These are phyloP conservation scores for Laburnicola sp. DNA, from an alignment of 2,329 filamentous ascomycete species.

Conservation along the genomic window DNA sequence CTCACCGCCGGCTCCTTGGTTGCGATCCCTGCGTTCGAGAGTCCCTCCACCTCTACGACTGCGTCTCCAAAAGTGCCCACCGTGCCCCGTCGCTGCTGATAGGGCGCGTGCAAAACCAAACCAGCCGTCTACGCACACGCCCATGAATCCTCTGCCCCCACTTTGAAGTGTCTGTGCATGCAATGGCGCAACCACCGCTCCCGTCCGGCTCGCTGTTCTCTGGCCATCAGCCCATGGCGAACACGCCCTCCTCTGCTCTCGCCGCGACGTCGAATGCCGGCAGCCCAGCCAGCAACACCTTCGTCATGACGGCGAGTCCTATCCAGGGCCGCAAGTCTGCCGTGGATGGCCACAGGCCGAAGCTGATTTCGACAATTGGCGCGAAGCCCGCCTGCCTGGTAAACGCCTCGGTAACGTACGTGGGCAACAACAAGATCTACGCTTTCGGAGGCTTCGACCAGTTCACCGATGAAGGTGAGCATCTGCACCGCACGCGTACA, in stretches of 20 bases:
- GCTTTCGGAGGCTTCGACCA: conserved; percentile 98
- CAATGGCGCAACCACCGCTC: conserved; percentile 37
- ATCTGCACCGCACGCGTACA: neutral
- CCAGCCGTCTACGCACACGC: neutral
- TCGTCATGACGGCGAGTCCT: conserved; percentile 82
- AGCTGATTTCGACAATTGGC: conserved; percentile 66
- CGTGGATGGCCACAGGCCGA: conserved; percentile 78
- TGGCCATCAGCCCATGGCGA: conserved; percentile 21
- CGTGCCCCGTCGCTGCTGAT: conserved; percentile 2
- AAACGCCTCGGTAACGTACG: conserved; percentile 98
- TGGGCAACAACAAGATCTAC: conserved; percentile 95
- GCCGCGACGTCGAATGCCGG: conserved; percentile 53
- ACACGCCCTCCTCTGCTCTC: conserved; percentile 48
- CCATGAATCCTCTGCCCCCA: conserved; percentile 5
- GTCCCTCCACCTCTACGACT: neutral
- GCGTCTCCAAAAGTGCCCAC: conserved; percentile 2
- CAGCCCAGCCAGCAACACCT: conserved; percentile 72
- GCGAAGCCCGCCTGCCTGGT: conserved; percentile 87
- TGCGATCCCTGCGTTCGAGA: neutral
- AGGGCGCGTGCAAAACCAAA: neutral
- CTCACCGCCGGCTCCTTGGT: no score
- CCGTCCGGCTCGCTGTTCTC: conserved; percentile 25
- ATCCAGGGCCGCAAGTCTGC: conserved; percentile 54
- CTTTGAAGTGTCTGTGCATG: conserved; percentile 5
- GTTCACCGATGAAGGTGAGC: conserved; percentile 84